Evolutionary conservation across 768 basidiomycete genomes (phyloP).

Genomic region (Phlegmacium glaucopus): DNA sequence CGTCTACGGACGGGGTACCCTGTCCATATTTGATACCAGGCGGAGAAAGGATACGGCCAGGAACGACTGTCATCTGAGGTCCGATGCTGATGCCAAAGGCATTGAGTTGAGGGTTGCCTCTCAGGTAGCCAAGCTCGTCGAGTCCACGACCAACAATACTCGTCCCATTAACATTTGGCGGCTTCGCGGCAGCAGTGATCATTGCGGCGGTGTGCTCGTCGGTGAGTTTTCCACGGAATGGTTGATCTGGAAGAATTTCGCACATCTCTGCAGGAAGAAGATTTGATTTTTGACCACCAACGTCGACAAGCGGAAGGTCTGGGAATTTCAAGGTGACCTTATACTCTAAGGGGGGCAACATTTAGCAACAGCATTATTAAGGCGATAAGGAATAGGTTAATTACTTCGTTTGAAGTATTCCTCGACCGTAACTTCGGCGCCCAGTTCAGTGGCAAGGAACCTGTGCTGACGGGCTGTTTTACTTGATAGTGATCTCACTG

Average conservation of each 20-base stretch:
- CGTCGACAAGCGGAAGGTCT: constrained; percentile 55
- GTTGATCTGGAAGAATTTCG: constrained; percentile 63
- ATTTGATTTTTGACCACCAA: constrained; percentile 46
- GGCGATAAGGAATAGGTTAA: constrained; percentile 27
- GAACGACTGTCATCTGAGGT: constrained; percentile 63
- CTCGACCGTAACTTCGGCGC: constrained; percentile 53
- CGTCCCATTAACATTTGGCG: constrained; percentile 64
- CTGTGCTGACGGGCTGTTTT: constrained; percentile 43
- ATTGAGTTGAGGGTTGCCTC: constrained; percentile 33
- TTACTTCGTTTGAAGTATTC: constrained; percentile 66
- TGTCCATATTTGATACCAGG: constrained; percentile 61
- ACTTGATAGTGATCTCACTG: constrained; percentile 53
- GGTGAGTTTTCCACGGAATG: constrained; percentile 66
- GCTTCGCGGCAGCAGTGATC: constrained; percentile 69
- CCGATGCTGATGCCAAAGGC: constrained; percentile 64
- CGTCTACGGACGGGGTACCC: constrained; percentile 43
- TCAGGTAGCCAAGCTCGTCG: constrained; percentile 52
- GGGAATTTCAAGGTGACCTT: constrained; percentile 46
- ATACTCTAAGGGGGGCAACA: constrained; percentile 48
- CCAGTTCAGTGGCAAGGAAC: constrained; percentile 59
- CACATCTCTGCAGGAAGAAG: constrained; percentile 72
- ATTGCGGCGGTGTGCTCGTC: constrained; percentile 69
- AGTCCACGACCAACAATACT: constrained; percentile 64
- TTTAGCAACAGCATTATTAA: constrained; percentile 17
- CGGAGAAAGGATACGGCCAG: constrained; percentile 61